These are phyloP conservation scores for Turnera subulata DNA, from an alignment of 345 rosid genomes.

Conservation along the genomic window DNA sequence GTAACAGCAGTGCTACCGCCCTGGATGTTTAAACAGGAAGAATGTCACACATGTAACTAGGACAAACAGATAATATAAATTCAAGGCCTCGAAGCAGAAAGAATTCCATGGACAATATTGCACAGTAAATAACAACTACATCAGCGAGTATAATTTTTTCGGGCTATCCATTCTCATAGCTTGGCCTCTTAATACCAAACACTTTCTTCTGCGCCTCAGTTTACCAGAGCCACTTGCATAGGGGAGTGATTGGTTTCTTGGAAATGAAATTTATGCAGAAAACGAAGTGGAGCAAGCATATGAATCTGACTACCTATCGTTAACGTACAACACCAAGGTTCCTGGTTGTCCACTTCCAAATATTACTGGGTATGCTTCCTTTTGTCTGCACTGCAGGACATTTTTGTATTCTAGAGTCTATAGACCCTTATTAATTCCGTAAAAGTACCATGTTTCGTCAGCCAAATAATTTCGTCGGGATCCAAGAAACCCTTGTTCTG, in stretches of 20 bases:
- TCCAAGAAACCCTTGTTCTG: neutral
- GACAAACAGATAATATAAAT: too few relatives aligned
- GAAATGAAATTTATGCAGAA: neutral
- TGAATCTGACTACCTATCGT: neutral
- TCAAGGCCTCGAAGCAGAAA: too few relatives aligned
- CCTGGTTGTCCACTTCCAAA: neutral
- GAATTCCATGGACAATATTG: too few relatives aligned
- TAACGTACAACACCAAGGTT: neutral
- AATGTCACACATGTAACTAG: too few relatives aligned
- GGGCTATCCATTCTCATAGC: neutral
- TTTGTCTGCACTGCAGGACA: neutral
- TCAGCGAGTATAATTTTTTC: too few relatives aligned
- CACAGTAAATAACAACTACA: too few relatives aligned
- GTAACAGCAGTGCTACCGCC: too few relatives aligned
- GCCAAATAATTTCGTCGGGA: neutral
- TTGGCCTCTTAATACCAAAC: neutral
- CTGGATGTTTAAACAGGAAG: too few relatives aligned
- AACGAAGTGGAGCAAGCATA: neutral
- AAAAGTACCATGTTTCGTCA: neutral
- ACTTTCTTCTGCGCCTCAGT: slow-evolving; percentile 1
- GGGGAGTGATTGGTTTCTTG: neutral
- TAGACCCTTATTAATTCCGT: neutral
- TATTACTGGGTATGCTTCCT: neutral
- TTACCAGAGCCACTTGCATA: neutral
- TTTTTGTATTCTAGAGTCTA: neutral